Evolutionary conservation across 371 early-diverging fungal species (phyloP), one percentile per base, ranked within the genome.

Genomic region (Rhizomucor pusillus): DNA sequence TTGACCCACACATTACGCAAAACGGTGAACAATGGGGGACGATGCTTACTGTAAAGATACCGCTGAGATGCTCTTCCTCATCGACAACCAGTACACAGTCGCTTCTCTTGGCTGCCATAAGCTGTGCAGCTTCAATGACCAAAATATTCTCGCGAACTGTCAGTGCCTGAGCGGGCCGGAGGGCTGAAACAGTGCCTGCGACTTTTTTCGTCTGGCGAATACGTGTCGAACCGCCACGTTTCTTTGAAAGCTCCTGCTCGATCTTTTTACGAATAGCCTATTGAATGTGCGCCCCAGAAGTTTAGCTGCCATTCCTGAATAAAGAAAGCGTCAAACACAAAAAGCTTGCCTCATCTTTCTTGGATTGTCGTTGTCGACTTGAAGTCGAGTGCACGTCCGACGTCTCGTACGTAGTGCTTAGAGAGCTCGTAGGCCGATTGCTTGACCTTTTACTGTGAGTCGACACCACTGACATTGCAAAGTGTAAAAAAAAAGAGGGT

Each of bases 21-120:
- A 22, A 22, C 33, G 7, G 33, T 43, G 20, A 33, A 12, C 9
- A n/a, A 29, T 43, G 18, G 13, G 7, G 20, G 20, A 41, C n/a
- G 13, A 39, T 11, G 13, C 50, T 45, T 44, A 60, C 71, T 19
- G 98, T 98, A 62, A 98, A 88, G 56, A 98, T 98, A 51, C 98
- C 98, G 12, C 89, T 81, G 58, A 98, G 79, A 53, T 91, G 90
- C 62, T 94, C 92, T 43, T 95, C 93, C 33, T 85, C 82, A 63
- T 94, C 90, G 23, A 94, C 90, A 12, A 93, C 93, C 12, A 95
- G 78, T 55, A 88, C 93, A 64, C 94, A 94, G 65, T 97, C 97
- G 37, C 92, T 89, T 20, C 97, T 80, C 72, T 94, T 95, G 16
- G 97, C 97, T 14, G 98, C 95, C 97, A 98, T 96, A 40, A 95